Evolutionary conservation across 495 filamentous ascomycete genomes (phyloP).

Genomic region (Extremus antarcticus): DNA sequence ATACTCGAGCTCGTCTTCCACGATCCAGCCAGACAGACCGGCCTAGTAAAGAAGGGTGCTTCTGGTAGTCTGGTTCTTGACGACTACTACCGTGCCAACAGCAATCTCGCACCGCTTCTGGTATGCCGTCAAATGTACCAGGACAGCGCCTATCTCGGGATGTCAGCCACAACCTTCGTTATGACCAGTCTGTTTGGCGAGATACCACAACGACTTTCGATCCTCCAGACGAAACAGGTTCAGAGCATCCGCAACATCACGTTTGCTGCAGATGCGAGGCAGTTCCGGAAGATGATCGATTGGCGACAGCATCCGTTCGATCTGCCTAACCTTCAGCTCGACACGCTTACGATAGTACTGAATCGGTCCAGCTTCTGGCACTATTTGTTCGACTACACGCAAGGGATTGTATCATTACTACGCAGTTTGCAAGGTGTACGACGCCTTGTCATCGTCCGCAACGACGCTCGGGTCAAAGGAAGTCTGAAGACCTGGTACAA

Average conservation of each 20-base stretch:
- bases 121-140: conserved; percentile 23
- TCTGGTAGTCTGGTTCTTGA: conserved; percentile 15
- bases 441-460: conserved; percentile 23
- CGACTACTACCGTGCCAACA: conserved; percentile 16
- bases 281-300: conserved; percentile 22
- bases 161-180: conserved; percentile 20
- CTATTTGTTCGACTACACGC: conserved; percentile 23
- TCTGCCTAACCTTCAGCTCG: conserved; percentile 14
- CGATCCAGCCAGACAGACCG: not conserved
- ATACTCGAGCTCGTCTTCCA: conserved; percentile 19
- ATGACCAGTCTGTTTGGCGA: conserved; percentile 16
- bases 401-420: conserved; percentile 21
- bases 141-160: conserved; percentile 21
- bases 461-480: conserved; percentile 24
- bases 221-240: conserved; percentile 18
- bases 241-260: conserved; percentile 19
- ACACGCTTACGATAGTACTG: conserved; percentile 23
- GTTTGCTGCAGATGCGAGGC: conserved; percentile 18
- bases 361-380: conserved; percentile 22
- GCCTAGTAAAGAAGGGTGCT: conserved; percentile 3
- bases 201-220: conserved; percentile 10
- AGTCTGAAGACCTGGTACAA: conserved; percentile 27
- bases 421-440: conserved; percentile 20
- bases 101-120: conserved; percentile 15
- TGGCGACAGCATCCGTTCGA: conserved; percentile 24